phyloP scores from a whole-genome alignment of 2,329 filamentous ascomycete species.

The Coleophoma eucalyptorum region DNA sequence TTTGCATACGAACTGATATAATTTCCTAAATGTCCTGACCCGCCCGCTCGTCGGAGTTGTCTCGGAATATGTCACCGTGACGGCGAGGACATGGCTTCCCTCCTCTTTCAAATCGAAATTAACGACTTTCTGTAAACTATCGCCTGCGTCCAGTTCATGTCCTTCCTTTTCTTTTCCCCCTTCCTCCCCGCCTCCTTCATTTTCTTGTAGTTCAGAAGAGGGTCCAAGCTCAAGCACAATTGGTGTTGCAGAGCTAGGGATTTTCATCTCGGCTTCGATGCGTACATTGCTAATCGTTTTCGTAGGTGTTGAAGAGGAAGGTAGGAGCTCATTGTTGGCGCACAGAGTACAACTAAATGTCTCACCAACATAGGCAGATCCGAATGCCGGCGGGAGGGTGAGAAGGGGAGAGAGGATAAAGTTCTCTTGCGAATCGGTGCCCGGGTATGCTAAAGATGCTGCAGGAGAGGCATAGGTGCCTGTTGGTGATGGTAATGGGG shows the following conservation, averaged over 20 bases:
- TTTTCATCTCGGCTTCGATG: slow-evolving; percentile 93
- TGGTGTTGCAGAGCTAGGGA: slow-evolving; percentile 58
- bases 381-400: slow-evolving; percentile 86
- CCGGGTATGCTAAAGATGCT: slow-evolving; percentile 73
- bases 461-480: slow-evolving; percentile 42
- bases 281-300: slow-evolving; percentile 67
- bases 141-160: slow-evolving; percentile 53
- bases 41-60: slow-evolving; percentile 67
- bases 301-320: slow-evolving; percentile 28
- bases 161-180: slow-evolving; percentile 13
- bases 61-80: slow-evolving; percentile 93
- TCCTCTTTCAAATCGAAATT: slow-evolving; percentile 89
- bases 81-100: slow-evolving; percentile 87
- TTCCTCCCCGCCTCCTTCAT: not conserved
- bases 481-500: slow-evolving; percentile 30
- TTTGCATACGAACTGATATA: slow-evolving; percentile 96
- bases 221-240: slow-evolving; percentile 59
- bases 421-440: slow-evolving; percentile 36
- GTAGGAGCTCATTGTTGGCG: slow-evolving; percentile 79
- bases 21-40: slow-evolving; percentile 83
- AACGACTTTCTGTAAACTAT: slow-evolving; percentile 77
- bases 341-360: slow-evolving; percentile 92
- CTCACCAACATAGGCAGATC: slow-evolving; percentile 92
- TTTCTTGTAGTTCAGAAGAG: not conserved
- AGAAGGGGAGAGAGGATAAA: slow-evolving; percentile 59